These are phyloP conservation scores for Cadophora sp. DNA, from an alignment of 2,329 filamentous ascomycete genomes.

Conservation along the genomic window DNA sequence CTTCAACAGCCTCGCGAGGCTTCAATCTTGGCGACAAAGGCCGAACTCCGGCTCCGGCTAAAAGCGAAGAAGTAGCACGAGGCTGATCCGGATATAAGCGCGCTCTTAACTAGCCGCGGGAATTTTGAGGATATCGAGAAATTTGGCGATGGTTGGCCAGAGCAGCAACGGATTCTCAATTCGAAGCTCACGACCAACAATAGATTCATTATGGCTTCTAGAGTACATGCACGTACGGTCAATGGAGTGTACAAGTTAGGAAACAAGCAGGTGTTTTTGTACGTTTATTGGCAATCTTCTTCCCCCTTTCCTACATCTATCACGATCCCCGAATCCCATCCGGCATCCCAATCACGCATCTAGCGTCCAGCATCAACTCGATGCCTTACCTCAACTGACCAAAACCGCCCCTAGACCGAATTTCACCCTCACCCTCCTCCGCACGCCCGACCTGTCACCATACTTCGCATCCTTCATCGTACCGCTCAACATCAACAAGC, in stretches of 20 bases:
- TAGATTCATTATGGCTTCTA: conserved; percentile 32
- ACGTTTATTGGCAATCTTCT: conserved; percentile 40
- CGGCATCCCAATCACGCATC: neutral
- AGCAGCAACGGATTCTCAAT: neutral
- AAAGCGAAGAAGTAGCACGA: neutral
- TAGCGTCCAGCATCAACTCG: neutral
- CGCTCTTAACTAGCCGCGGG: conserved; percentile 16
- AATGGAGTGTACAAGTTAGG: conserved; percentile 48
- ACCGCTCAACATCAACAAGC: conserved; percentile 91
- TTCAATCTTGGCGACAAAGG: neutral
- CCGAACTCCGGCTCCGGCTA: too few species aligned
- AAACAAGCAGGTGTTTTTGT: conserved; percentile 63
- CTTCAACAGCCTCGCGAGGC: neutral
- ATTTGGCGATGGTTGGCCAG: neutral
- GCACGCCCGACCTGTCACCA: conserved; percentile 73
- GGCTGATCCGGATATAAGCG: conserved; percentile 10
- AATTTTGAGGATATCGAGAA: conserved; percentile 5
- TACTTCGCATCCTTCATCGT: conserved; percentile 90
- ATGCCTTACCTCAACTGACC: neutral
- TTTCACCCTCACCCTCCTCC: conserved; percentile 81
- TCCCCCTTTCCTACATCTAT: neutral
- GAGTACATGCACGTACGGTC: conserved; percentile 17
- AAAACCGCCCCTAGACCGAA: conserved; percentile 66
- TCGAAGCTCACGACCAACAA: neutral
- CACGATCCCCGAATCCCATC: neutral